A percentile compares a stretch with the other conserved stretches of the same genome.
phyloP scores from a whole-genome alignment of 2,329 filamentous ascomycete species.

The Cadophora sp. region DNA sequence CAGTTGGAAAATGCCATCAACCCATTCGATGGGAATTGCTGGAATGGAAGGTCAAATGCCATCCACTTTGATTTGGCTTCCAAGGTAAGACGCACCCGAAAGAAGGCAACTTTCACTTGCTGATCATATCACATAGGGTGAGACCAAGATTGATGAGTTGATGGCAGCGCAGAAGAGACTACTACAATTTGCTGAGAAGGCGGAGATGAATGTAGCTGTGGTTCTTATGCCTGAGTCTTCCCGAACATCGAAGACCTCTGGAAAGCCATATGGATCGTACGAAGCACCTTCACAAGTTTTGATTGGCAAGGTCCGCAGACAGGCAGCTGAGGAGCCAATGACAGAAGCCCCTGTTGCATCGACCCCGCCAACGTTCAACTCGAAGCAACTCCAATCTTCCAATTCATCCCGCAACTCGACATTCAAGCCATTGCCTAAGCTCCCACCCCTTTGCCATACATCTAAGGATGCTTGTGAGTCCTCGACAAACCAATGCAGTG shows the following conservation, averaged over 20 bases:
- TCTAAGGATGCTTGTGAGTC: slow-evolving; percentile 71
- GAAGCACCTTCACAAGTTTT: slow-evolving; percentile 35
- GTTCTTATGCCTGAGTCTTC: slow-evolving; percentile 42
- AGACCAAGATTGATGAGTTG: slow-evolving; percentile 30
- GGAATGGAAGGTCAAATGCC: slow-evolving; percentile 45
- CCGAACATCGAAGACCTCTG: slow-evolving; percentile 30
- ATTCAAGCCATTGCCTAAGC: slow-evolving; percentile 33
- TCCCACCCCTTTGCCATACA: slow-evolving; percentile 75
- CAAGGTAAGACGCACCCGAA: slow-evolving; percentile 34
- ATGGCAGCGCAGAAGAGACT: slow-evolving; percentile 38
- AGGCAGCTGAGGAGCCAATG: slow-evolving; percentile 42
- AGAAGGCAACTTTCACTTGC: neutral
- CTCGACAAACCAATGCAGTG: slow-evolving; percentile 79
- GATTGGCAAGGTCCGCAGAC: slow-evolving; percentile 33
- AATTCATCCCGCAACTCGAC: slow-evolving; percentile 33
- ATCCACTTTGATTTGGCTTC: slow-evolving; percentile 39
- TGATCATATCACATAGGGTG: slow-evolving; percentile 26
- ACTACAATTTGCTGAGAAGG: slow-evolving; percentile 37
- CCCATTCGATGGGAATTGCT: slow-evolving; percentile 42
- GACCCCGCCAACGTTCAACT: slow-evolving; percentile 18
- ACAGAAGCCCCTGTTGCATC: slow-evolving; percentile 30
- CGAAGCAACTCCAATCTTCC: slow-evolving; percentile 29
- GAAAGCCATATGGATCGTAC: slow-evolving; percentile 42
- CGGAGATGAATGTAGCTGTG: slow-evolving; percentile 42
- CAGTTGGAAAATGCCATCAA: slow-evolving; percentile 42